Conservation (phyloP, 2,329 filamentous ascomycete genomes). For the Fusarium burgessii region DNA sequence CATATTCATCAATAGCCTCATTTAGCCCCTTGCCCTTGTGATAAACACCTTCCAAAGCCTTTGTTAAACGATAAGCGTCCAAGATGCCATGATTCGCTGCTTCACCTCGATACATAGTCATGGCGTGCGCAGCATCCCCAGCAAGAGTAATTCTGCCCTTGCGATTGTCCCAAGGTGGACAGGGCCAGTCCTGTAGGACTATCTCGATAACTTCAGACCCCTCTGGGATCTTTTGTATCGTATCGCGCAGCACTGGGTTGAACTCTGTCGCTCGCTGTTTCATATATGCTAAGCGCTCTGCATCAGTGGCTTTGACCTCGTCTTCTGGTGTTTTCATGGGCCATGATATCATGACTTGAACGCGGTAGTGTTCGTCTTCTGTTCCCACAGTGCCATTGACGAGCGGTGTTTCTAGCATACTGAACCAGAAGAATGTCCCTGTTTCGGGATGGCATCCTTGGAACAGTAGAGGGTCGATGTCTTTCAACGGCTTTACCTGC, state of each 20-base stretch:
- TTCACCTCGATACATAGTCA: constrained; percentile 20
- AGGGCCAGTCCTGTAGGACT: constrained; percentile 15
- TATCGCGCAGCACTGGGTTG: not conserved
- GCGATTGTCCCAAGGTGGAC: constrained; percentile 1
- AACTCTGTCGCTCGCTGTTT: constrained; percentile 7
- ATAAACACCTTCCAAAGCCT: not conserved
- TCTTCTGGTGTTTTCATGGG: constrained; percentile 1
- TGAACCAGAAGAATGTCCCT: constrained; percentile 14
- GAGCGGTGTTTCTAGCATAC: not conserved
- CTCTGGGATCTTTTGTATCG: not conserved
- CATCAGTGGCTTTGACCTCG: constrained; percentile 1
- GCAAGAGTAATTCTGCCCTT: not conserved
- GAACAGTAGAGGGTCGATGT: constrained; percentile 11
- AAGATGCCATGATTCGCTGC: constrained; percentile 11
- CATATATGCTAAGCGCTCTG: constrained; percentile 7
- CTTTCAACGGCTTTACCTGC: constrained; percentile 7
- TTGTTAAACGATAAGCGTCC: constrained; percentile 1
- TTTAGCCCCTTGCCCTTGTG: not conserved
- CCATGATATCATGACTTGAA: constrained; percentile 21
- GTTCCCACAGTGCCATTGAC: not conserved
- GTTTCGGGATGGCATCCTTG: constrained; percentile 1
- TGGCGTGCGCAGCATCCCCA: constrained; percentile 14
- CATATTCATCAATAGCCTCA: not conserved
- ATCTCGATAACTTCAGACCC: constrained; percentile 9
- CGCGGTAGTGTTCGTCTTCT: not conserved